Evolutionary conservation across 78 protist species (phyloP).

Genomic region (Creolimax fragrantissima): DNA sequence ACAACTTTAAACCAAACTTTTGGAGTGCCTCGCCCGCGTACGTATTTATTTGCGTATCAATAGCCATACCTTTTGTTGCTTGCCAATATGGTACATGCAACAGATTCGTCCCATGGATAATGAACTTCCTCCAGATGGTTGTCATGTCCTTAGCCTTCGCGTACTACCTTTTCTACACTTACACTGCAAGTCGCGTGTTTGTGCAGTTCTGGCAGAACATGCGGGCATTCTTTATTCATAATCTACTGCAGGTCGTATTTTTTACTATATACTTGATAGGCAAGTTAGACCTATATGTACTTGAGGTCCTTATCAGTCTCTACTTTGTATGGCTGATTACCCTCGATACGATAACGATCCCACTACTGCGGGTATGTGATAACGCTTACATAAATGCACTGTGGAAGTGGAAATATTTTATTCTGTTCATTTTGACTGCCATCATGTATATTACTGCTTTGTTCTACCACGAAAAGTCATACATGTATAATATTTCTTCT

Average conservation of each 20-base stretch:
- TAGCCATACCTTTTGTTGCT: conserved; percentile 2
- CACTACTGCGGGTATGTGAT: not conserved
- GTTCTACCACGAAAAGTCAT: too few relatives aligned
- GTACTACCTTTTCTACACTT: conserved; percentile 10
- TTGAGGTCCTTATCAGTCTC: not conserved
- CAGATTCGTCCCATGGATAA: not conserved
- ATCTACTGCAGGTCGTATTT: not conserved
- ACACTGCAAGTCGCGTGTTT: not conserved
- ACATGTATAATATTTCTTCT: not conserved
- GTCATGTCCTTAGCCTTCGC: not conserved
- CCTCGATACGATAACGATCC: not conserved
- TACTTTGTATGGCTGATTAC: conserved; percentile 13
- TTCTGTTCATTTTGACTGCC: not conserved
- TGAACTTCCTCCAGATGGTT: not conserved
- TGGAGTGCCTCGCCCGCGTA: conserved; percentile 2
- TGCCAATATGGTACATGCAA: conserved; percentile 1
- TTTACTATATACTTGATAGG: not conserved
- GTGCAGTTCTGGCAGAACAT: conserved; percentile 16
- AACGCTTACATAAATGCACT: not conserved
- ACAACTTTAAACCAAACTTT: not conserved
- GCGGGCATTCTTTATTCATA: conserved; percentile 17
- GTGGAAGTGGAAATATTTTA: not conserved
- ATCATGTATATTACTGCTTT: not conserved
- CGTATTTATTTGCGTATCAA: not conserved
- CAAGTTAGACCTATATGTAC: not conserved